Evolutionary conservation across 495 filamentous ascomycete genomes (phyloP), one percentile per base, ranked within the genome.

Genomic region (Bacidia rubella): DNA sequence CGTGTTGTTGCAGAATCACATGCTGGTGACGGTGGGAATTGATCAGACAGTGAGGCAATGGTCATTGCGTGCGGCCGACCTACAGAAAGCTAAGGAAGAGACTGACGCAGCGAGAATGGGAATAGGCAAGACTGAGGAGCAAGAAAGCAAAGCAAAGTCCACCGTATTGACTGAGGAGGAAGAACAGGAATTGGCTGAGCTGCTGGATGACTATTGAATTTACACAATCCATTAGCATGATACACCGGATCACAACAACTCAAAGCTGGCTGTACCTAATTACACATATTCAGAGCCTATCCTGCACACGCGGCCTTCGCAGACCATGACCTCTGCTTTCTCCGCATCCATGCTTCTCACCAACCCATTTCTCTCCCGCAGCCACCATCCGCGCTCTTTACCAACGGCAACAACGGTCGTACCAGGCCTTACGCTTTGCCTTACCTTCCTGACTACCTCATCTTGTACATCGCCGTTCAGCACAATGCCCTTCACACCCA

Each of bases 41-140:
- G 92, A 98, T 70, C 85, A 78, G 0, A 97, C 92, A 2, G 69
- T 96, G 32, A 77, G 92, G 58, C 76, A 72, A 35, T 98, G 92
- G 92, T 74, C 78, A 10, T 65, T 96, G 49, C 71, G 70, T 39
- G 78, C 73, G 47, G 65, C 68, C 35, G 84, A 82, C 9, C 67
- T 98, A 25, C 74, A 77, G 65, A 71, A 64, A 57, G 77, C 80
- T 7, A 70, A 74, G 57, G 71, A 79, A 57, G 70, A 69, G 35
- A 67, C 73, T 12, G 63, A 68, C 76, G 76, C 54, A 76, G 54
- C 11, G 59, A 48, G 49, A 56, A 57, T 2, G 53, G 52, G 22
- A 54, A 35, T 15, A 35, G 29, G 29, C 29, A 35, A 52, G 47
- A 39, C 9, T n/a, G 47, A 1, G 12, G 25, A 38, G 24, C 2